Evolutionary conservation across 1,284 basidiomycete species (phyloP).

Genomic region (Laetiporus sulphureus): DNA sequence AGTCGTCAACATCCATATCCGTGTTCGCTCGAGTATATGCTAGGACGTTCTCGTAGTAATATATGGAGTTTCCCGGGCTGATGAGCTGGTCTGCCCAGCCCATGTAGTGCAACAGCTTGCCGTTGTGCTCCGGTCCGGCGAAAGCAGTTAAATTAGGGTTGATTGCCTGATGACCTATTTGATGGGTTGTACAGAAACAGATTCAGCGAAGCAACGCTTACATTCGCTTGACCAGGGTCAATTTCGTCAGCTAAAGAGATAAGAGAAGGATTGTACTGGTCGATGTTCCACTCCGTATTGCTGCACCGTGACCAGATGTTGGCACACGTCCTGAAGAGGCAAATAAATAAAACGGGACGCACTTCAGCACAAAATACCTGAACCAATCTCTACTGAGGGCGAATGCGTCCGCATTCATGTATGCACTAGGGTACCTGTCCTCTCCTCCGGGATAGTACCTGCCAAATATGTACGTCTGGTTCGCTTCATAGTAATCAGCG

Average conservation of each 20-base stretch:
- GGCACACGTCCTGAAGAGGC: no score
- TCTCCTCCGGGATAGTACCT: slow-evolving; percentile 21
- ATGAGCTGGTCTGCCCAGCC: slow-evolving; percentile 27
- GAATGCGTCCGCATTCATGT: slow-evolving; percentile 9
- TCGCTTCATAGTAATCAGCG: slow-evolving; percentile 21
- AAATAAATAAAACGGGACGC: no score
- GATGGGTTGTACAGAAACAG: no score
- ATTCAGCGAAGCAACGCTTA: no score
- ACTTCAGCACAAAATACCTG: slow-evolving; percentile 17
- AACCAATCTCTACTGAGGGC: slow-evolving; percentile 11
- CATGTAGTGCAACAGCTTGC: slow-evolving; percentile 28
- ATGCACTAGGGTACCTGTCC: slow-evolving; percentile 7
- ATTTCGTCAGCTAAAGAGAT: slow-evolving; percentile 15
- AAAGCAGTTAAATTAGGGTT: slow-evolving; percentile 22
- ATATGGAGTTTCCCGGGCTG: slow-evolving; percentile 28
- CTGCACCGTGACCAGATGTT: no score
- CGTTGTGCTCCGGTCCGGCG: slow-evolving; percentile 18
- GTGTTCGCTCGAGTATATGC: slow-evolving; percentile 19
- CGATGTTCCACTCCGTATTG: slow-evolving; percentile 15
- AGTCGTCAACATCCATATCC: slow-evolving; percentile 22
- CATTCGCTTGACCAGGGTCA: slow-evolving; percentile 15
- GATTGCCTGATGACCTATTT: no score
- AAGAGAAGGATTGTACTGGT: slow-evolving; percentile 13
- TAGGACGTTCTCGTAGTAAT: slow-evolving; percentile 29
- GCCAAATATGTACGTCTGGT: slow-evolving; percentile 19